Evolutionary conservation across 2,329 filamentous ascomycete species (phyloP), one percentile per base, ranked within the genome.

Genomic region (Mycocentrospora acerina): DNA sequence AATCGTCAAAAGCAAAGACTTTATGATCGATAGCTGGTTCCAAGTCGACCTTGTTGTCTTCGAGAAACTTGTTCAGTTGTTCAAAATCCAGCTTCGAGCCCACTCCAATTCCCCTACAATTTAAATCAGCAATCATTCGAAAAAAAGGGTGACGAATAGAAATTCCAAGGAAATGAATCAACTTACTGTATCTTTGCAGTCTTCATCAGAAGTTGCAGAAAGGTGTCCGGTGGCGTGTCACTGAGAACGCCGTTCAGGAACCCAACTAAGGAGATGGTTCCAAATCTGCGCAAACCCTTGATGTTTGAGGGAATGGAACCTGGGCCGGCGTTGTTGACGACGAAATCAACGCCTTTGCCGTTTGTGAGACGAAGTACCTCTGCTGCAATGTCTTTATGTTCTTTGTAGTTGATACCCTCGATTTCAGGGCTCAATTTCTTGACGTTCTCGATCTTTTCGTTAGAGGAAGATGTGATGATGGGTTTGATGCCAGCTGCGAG

Each of bases 391-490:
- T 79, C 73, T 0, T 73, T 53, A 12, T 72, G 68, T 0, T 60
- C 71, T 37, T 74, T 78, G 60, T 85, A 85, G 61, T 85, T 84
- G 55, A 85, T 70, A 7, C 77, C 66, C 37, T 37, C 10, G 12
- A 62, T 33, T 3, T 28, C 15, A 1, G 50, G 46, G 12, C 40
- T 43, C 7, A 59, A 17, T n/a, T 47, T 43, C 24, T 79, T 70
- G n/a, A 83, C 64, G 7, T 63, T 66, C 17, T 71, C 60, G 0
- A 72, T 70, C 55, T 83, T 83, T 2, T 67, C 63, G 7, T 76
- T 68, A 0, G 74, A 77, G 0, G 75, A 80, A 0, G 80, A 82
- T 0, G 80, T 84, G 1, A 81, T 75, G 32, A 85, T 78, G 2
- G 83, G 55, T 4, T 18, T 37, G 32, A 63, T 60, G 4, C 55